phyloP scores from a whole-genome alignment of 495 filamentous ascomycete species.

The Sordaria brevicollis region DNA sequence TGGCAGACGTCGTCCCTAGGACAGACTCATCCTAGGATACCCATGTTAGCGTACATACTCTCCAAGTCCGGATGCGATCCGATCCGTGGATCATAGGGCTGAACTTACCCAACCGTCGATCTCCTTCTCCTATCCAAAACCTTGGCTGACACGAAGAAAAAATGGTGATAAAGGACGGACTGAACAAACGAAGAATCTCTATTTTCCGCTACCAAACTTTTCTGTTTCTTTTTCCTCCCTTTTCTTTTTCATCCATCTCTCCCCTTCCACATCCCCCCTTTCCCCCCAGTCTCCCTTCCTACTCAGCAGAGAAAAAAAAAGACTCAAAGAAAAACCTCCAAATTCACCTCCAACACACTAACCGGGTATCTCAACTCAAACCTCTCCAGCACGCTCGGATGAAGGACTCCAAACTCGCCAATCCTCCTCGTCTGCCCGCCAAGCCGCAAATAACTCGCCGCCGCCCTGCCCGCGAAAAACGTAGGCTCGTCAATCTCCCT shows the following conservation, averaged over 20 bases:
- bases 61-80: too few relatives aligned
- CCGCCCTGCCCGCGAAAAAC: constrained; percentile 84
- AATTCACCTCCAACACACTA: constrained; percentile 89
- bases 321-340: constrained; percentile 79
- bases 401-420: constrained; percentile 85
- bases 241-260: background rate
- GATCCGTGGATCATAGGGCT: background rate
- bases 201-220: background rate
- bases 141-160: too few relatives aligned
- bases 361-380: constrained; percentile 91
- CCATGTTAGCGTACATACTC: background rate
- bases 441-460: constrained; percentile 65
- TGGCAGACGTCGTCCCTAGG: background rate
- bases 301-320: too few relatives aligned
- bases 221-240: background rate
- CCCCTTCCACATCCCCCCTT: background rate
- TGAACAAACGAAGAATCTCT: background rate
- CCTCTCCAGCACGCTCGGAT: constrained; percentile 84
- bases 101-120: background rate
- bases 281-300: too few relatives aligned
- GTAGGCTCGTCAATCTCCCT: constrained; percentile 82
- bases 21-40: background rate
- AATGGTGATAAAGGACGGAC: too few relatives aligned
- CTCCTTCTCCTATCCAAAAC: too few relatives aligned
- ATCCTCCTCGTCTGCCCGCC: constrained; percentile 60